A percentile compares a stretch with the other conserved stretches of the same genome.
Conservation (phyloP, 108 stramenopile genomes). For the Parietichytrium sp. region DNA sequence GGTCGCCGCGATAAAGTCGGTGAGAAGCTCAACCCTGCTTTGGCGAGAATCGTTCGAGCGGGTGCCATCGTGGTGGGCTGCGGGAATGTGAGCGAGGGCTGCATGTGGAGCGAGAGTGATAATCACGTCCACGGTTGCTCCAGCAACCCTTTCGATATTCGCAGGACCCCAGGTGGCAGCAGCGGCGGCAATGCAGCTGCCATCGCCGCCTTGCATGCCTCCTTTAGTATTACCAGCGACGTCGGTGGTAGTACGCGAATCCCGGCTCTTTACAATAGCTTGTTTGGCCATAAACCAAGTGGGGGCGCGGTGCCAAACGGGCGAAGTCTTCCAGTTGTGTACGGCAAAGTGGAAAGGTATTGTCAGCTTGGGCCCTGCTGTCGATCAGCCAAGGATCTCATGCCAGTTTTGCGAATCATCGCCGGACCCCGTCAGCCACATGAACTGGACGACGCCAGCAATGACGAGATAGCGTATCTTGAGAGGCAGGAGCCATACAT, state of each 20-base stretch:
- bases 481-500: background rate
- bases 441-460: background rate
- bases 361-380: background rate
- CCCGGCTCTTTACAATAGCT: slow-evolving; percentile 42
- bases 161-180: slow-evolving; percentile 37
- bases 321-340: background rate
- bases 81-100: slow-evolving; percentile 36
- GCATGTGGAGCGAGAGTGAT: slow-evolving; percentile 42
- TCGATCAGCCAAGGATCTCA: background rate
- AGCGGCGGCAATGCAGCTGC: slow-evolving; percentile 38
- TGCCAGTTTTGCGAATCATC: background rate
- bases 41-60: background rate
- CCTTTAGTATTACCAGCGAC: slow-evolving; percentile 34
- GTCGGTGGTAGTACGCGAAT: slow-evolving; percentile 47
- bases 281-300: slow-evolving; percentile 45
- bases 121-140: slow-evolving; percentile 41
- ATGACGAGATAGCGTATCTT: background rate
- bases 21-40: background rate
- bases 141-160: slow-evolving; percentile 35
- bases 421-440: background rate
- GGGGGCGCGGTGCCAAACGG: slow-evolving; percentile 40
- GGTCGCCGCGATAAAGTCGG: background rate
- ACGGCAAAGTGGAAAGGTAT: slow-evolving; percentile 1
- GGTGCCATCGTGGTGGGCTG: background rate
- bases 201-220: background rate